Base-by-base conservation (phyloP, 352 stramenopile species). In the Phytophthora litchii region DNA sequence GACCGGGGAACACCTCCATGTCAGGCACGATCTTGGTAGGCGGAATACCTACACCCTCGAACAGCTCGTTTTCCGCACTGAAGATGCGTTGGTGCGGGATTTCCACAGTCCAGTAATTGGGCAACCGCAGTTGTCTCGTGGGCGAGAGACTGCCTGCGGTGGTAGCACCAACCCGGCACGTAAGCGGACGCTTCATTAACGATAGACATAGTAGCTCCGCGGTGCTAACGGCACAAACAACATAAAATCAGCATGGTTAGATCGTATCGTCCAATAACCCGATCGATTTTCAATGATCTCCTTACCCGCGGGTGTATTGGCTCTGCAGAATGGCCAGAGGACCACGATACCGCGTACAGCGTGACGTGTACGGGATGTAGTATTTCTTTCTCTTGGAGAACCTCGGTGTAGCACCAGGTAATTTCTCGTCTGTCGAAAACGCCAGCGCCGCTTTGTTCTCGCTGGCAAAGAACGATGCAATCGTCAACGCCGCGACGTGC, bases 81-180 rank as follows among this genome's bases (percentile, higher is more conserved):
- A 88, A 88, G 51, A 80, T 85, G n/a, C 78, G 79, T 49, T 90
- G 65, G 44, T 89, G 70, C 8, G 86, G 86, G 41, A 94, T 87
- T 25, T 94, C 83, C 16, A 94, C 76, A 1, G 74, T 86, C 86
- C 86, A 94, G 54, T 79, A 89, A 57, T 94, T 94, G 9, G 86
- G 86, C 19, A 94, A 73, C n/a, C 78, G 79, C 12, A 92, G 43
- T 46, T 87, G 78, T 5, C 68, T 67, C 17, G 83, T 89, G 45
- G 72, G 60, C 19, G 86, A 89, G 11, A 92, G 60, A 23, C 72
- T 82, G 13, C 86, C 86, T 0, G 83, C 83, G 0, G 81, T 90
- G 10, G 61, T 66, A 21, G 60, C 56, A 23, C 86, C 86, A 31
- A 94, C 70, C 25, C 81, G 75, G 56, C 62, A 85, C 10, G 86